Evolutionary conservation across 164 flowering plant species (phyloP).

Genomic region (Hamamelis virginiana): DNA sequence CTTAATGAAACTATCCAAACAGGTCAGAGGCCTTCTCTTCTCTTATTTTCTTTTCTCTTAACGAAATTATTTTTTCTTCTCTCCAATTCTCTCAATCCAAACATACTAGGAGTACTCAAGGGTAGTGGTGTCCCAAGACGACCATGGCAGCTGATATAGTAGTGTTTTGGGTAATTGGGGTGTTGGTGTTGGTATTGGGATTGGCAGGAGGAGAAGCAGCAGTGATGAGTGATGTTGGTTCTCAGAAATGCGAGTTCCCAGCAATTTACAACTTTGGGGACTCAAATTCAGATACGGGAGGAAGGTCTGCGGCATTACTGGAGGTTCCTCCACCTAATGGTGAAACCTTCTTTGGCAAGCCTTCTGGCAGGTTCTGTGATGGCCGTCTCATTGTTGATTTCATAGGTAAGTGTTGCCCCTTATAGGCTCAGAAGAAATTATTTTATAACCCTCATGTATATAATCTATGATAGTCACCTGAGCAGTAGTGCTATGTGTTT

Average conservation of each 20-base stretch:
- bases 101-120: too few relatives aligned
- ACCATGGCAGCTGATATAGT: neutral
- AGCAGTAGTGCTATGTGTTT: too few relatives aligned
- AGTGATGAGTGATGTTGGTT: neutral
- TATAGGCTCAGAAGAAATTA: too few relatives aligned
- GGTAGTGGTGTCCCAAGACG: too few relatives aligned
- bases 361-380: slow-evolving; percentile 43
- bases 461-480: too few relatives aligned
- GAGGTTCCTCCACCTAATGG: slow-evolving; percentile 35
- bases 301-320: slow-evolving; percentile 30
- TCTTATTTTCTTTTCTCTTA: too few relatives aligned
- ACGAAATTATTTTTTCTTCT: too few relatives aligned
- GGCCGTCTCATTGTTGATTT: slow-evolving; percentile 52
- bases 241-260: slow-evolving; percentile 27
- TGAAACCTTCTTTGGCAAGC: slow-evolving; percentile 32
- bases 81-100: too few relatives aligned
- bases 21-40: too few relatives aligned
- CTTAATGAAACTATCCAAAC: too few relatives aligned
- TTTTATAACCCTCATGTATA: too few relatives aligned
- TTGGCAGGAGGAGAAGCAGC: neutral
- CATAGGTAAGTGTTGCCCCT: slow-evolving; percentile 41
- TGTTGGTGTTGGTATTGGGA: neutral
- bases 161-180: neutral
- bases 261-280: slow-evolving; percentile 50
- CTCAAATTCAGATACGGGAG: slow-evolving; percentile 58